These are phyloP conservation scores for Xylaria longipes DNA, from an alignment of 495 filamentous ascomycete species.

Conservation along the genomic window DNA sequence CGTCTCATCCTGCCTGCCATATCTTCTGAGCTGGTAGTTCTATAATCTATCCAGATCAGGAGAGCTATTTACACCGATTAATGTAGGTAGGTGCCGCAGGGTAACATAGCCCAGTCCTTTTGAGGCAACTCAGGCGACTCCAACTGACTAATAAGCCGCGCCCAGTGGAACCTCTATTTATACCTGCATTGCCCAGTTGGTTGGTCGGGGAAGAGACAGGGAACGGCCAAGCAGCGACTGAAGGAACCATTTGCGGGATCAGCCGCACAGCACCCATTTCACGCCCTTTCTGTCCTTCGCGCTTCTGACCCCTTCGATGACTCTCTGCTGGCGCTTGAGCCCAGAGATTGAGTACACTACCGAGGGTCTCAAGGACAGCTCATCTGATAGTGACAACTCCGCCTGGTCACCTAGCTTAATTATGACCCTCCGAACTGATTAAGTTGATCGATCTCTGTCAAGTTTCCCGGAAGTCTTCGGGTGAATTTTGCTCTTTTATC, in stretches of 20 bases:
- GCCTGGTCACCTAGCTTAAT: constrained; percentile 14
- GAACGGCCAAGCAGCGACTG: constrained; percentile 32
- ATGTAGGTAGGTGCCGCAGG: not conserved
- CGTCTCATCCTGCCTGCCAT: not conserved
- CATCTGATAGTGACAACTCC: constrained; percentile 36
- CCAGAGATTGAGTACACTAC: constrained; percentile 22
- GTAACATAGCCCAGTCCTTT: constrained; percentile 24
- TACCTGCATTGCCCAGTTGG: constrained; percentile 23
- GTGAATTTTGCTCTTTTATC: constrained; percentile 20
- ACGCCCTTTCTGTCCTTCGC: constrained; percentile 32
- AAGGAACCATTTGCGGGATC: constrained; percentile 39
- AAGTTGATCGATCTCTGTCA: constrained; percentile 25
- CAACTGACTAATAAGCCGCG: constrained; percentile 28
- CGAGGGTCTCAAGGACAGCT: constrained; percentile 37
- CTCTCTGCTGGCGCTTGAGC: constrained; percentile 29
- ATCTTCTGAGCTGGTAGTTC: not conserved
- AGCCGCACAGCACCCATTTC: constrained; percentile 39
- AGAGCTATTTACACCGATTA: not conserved
- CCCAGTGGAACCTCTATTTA: constrained; percentile 28
- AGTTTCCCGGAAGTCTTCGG: constrained; percentile 19
- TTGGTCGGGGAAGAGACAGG: constrained; percentile 20
- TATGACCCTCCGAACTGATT: constrained; percentile 16
- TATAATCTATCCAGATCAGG: not conserved
- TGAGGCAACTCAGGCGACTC: constrained; percentile 24
- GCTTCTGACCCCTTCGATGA: constrained; percentile 44